Evolutionary conservation across 305 asterid species (phyloP).

Genomic region (Fraxinus sp.): DNA sequence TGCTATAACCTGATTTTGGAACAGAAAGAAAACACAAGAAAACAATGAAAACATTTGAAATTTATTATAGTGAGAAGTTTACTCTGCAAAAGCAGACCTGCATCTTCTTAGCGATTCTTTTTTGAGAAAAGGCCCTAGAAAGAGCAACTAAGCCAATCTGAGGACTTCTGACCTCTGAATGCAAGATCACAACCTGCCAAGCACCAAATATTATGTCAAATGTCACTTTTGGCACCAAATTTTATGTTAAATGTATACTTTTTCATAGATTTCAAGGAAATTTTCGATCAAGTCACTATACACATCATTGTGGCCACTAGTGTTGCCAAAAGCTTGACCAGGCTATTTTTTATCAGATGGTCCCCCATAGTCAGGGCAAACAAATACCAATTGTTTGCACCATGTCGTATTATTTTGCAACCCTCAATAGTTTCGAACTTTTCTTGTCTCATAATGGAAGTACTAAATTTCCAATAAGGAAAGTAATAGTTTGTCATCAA

Average conservation of each 20-base stretch:
- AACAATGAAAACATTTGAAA: slow-evolving; percentile 13
- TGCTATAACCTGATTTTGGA: slow-evolving; percentile 65
- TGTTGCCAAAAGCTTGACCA: neutral
- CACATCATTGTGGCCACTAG: neutral
- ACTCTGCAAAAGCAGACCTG: slow-evolving; percentile 51
- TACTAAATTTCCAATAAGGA: neutral
- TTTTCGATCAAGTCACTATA: neutral
- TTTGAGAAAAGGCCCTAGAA: slow-evolving; percentile 80
- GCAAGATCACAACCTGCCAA: slow-evolving; percentile 79
- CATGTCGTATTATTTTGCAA: neutral
- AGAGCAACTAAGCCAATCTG: slow-evolving; percentile 88
- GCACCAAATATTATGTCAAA: slow-evolving; percentile 9
- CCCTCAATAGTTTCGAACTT: neutral
- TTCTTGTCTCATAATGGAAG: neutral
- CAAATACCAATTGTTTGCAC: slow-evolving; percentile 3
- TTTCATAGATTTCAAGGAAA: neutral
- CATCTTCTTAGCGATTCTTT: slow-evolving; percentile 81
- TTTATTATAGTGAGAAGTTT: slow-evolving; percentile 13
- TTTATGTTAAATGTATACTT: neutral
- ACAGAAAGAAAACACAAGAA: slow-evolving; percentile 9
- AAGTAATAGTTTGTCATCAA: neutral
- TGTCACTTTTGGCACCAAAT: neutral
- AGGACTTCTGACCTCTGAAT: slow-evolving; percentile 65
- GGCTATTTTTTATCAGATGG: neutral
- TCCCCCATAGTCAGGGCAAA: neutral